phyloP scores from a whole-genome alignment of 2,329 filamentous ascomycete genomes.

The Spiromastix sp. region DNA sequence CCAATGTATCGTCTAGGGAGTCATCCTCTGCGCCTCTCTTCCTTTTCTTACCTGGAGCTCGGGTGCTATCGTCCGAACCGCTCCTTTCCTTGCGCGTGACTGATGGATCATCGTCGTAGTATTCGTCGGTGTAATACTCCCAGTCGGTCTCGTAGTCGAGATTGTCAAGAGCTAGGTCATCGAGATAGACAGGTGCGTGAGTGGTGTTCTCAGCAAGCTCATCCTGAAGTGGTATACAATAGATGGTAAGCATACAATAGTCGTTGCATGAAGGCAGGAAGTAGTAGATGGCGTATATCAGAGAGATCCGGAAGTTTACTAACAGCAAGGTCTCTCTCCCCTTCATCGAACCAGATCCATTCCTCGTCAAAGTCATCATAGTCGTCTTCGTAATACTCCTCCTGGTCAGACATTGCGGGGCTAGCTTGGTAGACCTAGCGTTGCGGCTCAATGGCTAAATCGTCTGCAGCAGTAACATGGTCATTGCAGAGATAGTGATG shows the following conservation, averaged over 20 bases:
- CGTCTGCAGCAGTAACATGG: no score
- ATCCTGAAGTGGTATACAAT: conserved; percentile 17
- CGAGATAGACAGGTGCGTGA: conserved; percentile 21
- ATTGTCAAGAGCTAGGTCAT: conserved; percentile 19
- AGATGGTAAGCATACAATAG: background rate
- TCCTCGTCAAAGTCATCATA: conserved; percentile 7
- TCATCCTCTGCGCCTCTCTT: conserved; percentile 2
- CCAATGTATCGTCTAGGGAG: background rate
- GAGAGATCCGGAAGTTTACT: no score
- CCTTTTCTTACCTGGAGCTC: background rate
- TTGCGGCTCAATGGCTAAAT: no score
- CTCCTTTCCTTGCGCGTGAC: conserved; percentile 3
- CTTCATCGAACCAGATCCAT: conserved; percentile 9
- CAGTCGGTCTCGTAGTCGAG: conserved; percentile 22
- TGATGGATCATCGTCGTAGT: conserved; percentile 16
- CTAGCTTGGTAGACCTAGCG: no score
- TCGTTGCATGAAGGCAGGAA: background rate
- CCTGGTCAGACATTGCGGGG: conserved; percentile 15
- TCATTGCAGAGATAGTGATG: no score
- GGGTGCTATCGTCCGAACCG: background rate
- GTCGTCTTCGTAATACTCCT: conserved; percentile 12
- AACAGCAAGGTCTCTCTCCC: conserved; percentile 7
- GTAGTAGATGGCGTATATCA: no score
- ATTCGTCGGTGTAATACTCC: conserved; percentile 17
- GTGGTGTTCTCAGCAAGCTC: conserved; percentile 22